Evolutionary conservation across 2,329 filamentous ascomycete genomes (phyloP).

Genomic region (Cladophialophora exuberans): DNA sequence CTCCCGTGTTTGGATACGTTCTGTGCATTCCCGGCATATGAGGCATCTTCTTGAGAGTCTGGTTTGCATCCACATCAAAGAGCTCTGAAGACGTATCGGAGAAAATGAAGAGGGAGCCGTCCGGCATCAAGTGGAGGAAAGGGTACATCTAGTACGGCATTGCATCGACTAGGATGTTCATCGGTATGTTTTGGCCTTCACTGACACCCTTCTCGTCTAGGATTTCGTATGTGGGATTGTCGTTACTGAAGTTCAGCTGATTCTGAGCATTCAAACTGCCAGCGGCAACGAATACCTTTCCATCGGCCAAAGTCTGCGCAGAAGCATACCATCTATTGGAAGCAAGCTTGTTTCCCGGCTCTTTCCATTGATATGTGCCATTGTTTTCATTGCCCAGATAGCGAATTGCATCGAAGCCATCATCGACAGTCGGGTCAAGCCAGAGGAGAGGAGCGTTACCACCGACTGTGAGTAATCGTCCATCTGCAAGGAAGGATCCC

Average conservation of each 20-base stretch:
- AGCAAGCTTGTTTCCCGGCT: constrained; percentile 59
- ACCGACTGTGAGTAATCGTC: constrained; percentile 58
- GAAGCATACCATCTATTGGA: constrained; percentile 64
- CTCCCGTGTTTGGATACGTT: constrained; percentile 65
- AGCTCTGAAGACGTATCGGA: constrained; percentile 59
- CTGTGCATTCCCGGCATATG: constrained; percentile 60
- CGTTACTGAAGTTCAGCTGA: constrained; percentile 58
- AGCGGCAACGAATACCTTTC: constrained; percentile 62
- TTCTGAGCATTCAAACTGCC: constrained; percentile 63
- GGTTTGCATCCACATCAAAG: constrained; percentile 55
- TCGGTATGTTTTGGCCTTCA: constrained; percentile 51
- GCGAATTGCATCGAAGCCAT: constrained; percentile 63
- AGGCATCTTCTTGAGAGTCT: constrained; percentile 51
- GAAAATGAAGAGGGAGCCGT: constrained; percentile 62
- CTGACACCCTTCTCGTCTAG: constrained; percentile 54
- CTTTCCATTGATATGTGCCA: constrained; percentile 54
- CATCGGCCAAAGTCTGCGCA: constrained; percentile 62
- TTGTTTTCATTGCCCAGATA: constrained; percentile 56
- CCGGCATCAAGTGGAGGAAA: constrained; percentile 61
- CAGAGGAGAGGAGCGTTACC: constrained; percentile 60
- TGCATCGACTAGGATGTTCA: constrained; percentile 60
- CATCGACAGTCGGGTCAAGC: constrained; percentile 60
- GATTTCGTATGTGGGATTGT: constrained; percentile 67
- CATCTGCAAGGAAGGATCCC: constrained; percentile 62
- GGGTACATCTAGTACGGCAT: constrained; percentile 69